Conservation (phyloP, 768 basidiomycete species). For the Agaricus blazei region DNA sequence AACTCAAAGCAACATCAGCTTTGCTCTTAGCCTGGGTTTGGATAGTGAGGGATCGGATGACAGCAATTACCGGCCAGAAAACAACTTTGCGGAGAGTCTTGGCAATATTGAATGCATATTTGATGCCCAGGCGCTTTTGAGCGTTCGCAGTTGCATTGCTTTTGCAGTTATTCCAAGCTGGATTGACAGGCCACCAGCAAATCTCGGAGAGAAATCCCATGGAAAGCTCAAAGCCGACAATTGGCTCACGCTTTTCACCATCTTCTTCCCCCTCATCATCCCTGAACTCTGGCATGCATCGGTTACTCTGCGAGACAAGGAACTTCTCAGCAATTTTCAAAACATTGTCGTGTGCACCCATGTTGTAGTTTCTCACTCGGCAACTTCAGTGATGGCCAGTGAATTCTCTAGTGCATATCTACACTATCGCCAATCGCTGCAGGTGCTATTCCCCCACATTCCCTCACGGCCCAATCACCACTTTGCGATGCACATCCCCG, state of each 20-base stretch:
- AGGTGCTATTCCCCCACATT: constrained; percentile 14
- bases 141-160: constrained; percentile 12
- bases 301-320: not conserved
- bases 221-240: constrained; percentile 21
- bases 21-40: not conserved
- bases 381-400: constrained; percentile 11
- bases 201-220: constrained; percentile 17
- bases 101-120: constrained; percentile 7
- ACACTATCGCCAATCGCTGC: constrained; percentile 13
- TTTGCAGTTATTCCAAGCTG: constrained; percentile 7
- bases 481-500: constrained; percentile 18
- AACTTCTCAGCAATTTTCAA: constrained; percentile 17
- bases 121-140: not conserved
- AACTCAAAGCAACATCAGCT: not conserved
- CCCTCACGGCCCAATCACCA: constrained; percentile 19
- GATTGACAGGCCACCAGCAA: constrained; percentile 17
- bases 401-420: constrained; percentile 10
- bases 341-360: constrained; percentile 18
- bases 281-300: constrained; percentile 16
- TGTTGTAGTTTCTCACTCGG: constrained; percentile 14
- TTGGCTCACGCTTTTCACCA: constrained; percentile 15
- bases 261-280: constrained; percentile 18
- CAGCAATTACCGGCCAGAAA: not conserved
- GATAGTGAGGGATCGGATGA: not conserved
- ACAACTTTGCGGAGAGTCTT: not conserved